These are phyloP conservation scores for Colletotrichum noveboracense DNA, from an alignment of 2,329 filamentous ascomycete species.

Conservation along the genomic window DNA sequence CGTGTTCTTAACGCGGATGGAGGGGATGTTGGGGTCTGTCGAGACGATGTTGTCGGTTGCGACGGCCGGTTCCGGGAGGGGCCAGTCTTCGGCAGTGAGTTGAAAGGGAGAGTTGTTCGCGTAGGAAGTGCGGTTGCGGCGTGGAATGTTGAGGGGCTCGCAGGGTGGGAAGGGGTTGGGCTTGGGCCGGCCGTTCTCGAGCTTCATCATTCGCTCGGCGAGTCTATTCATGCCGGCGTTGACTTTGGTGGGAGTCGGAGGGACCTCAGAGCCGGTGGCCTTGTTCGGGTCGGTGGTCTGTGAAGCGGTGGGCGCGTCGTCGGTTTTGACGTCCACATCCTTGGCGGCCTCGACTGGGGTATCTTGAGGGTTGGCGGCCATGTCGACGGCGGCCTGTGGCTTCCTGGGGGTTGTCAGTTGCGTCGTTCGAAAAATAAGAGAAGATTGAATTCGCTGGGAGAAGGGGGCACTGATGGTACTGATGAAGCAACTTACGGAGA, in stretches of 20 bases:
- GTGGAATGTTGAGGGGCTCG: neutral
- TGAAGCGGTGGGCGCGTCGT: neutral
- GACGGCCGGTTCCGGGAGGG: neutral
- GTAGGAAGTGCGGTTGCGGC: neutral
- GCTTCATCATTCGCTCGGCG: neutral
- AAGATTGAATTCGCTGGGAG: neutral
- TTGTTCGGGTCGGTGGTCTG: neutral
- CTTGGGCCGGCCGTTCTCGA: neutral
- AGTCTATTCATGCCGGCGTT: neutral
- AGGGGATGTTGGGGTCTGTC: neutral
- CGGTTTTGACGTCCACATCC: neutral
- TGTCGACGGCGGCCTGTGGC: neutral
- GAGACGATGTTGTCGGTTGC: neutral
- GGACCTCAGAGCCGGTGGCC: accelerated
- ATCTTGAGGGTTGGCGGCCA: neutral
- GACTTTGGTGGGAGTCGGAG: neutral
- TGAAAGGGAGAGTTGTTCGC: neutral
- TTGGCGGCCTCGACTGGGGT: neutral
- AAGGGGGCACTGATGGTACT: too few species aligned
- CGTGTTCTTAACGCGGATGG: neutral
- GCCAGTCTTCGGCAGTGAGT: neutral
- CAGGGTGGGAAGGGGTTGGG: neutral
- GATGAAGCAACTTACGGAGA: neutral
- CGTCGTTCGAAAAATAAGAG: neutral
- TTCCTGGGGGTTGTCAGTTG: neutral